Conservation (phyloP, 768 basidiomycete species). For the Kwoniella sp. region DNA sequence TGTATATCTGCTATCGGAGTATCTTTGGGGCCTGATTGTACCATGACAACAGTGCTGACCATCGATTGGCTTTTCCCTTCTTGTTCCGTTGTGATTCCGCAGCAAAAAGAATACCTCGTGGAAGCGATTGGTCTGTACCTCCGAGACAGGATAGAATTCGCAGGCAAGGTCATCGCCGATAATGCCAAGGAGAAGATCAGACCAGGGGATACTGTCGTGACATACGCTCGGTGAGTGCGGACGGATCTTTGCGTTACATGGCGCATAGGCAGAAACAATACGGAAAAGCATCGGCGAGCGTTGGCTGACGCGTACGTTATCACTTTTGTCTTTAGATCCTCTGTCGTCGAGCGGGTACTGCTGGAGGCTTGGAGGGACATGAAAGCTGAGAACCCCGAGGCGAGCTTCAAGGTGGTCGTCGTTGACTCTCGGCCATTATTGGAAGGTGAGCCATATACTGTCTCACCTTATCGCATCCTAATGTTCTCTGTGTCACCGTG, state of each 20-base stretch:
- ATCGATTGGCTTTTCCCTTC: too few relatives aligned
- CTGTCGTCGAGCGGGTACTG: conserved; percentile 87
- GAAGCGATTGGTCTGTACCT: conserved; percentile 89
- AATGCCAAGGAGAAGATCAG: conserved; percentile 90
- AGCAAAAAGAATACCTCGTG: conserved; percentile 87
- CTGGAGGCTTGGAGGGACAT: conserved; percentile 63
- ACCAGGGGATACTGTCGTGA: conserved; percentile 87
- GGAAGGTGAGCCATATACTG: conserved; percentile 65
- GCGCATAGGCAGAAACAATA: too few relatives aligned
- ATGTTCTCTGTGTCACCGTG: not conserved
- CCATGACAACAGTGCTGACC: not conserved
- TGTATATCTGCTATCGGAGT: too few relatives aligned
- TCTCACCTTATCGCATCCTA: not conserved
- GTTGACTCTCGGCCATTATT: conserved; percentile 93
- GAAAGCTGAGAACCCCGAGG: conserved; percentile 60
- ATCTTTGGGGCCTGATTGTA: not conserved
- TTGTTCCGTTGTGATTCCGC: conserved; percentile 5
- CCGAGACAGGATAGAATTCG: conserved; percentile 86
- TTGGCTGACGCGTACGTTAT: conserved; percentile 3
- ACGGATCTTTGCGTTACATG: not conserved
- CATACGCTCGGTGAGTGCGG: conserved; percentile 81
- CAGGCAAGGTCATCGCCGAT: conserved; percentile 89
- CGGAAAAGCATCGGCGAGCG: conserved; percentile 1
- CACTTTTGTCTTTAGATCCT: conserved; percentile 66
- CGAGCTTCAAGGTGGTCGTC: conserved; percentile 85